Evolutionary conservation across 371 early-diverging fungal genomes (phyloP).

Genomic region (Pancytospora philotis): DNA sequence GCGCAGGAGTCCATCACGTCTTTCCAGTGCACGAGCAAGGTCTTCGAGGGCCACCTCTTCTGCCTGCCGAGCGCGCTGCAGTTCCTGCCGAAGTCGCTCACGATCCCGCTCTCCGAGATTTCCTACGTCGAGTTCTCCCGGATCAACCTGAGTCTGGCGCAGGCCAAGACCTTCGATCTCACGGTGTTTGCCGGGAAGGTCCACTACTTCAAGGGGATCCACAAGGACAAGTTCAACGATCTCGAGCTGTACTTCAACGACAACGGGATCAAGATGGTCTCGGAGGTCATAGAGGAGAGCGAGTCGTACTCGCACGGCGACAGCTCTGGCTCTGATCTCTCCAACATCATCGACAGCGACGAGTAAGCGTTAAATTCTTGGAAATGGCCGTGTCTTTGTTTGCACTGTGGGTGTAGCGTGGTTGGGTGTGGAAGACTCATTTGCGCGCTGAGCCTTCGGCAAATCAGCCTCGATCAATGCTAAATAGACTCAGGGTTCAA

Average conservation of each 20-base stretch:
- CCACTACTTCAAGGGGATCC: conserved; percentile 52
- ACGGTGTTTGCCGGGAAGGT: conserved; percentile 43
- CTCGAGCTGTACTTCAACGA: conserved; percentile 55
- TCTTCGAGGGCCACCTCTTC: conserved; percentile 87
- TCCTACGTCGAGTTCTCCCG: conserved; percentile 70
- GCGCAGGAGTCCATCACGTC: conserved; percentile 64
- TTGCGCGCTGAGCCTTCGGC: too few species aligned
- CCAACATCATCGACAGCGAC: conserved; percentile 13
- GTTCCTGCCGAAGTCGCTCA: conserved; percentile 82
- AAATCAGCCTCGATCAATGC: too few species aligned
- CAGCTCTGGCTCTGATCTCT: conserved; percentile 14
- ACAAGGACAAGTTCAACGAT: conserved; percentile 55
- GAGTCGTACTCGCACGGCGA: conserved; percentile 26
- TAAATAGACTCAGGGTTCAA: too few species aligned
- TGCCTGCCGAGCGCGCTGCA: conserved; percentile 78
- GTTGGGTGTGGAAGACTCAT: too few species aligned
- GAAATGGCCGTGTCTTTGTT: too few species aligned
- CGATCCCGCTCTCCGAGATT: conserved; percentile 73
- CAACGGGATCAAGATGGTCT: conserved; percentile 48
- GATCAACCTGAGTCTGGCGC: conserved; percentile 54
- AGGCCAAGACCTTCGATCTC: conserved; percentile 60
- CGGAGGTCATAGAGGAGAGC: conserved; percentile 53
- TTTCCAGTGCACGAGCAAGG: conserved; percentile 86
- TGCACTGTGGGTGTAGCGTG: too few species aligned
- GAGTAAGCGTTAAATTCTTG: too few species aligned